These are phyloP conservation scores for Candida tibetensis DNA, from an alignment of 805 yeast species.

Conservation along the genomic window DNA sequence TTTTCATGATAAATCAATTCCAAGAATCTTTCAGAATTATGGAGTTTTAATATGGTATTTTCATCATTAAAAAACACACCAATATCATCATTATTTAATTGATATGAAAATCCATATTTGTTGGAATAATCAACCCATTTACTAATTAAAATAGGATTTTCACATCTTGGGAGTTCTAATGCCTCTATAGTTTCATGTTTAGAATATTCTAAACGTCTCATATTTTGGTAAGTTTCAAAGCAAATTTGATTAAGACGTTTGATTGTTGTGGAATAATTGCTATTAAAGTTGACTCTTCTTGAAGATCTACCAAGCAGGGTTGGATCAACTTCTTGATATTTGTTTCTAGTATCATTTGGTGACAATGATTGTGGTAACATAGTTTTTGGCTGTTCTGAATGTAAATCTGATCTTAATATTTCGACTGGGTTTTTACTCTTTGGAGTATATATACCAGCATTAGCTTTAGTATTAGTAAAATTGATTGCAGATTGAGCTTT, in stretches of 20 bases:
- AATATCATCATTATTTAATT: constrained; percentile 81
- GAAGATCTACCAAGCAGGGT: constrained; percentile 30
- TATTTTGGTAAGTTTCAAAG: constrained; percentile 34
- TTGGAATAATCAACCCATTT: constrained; percentile 98
- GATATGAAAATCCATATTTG: constrained; percentile 93
- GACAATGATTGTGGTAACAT: constrained; percentile 86
- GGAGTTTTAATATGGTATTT: constrained; percentile 71
- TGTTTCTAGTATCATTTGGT: constrained; percentile 86
- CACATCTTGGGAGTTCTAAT: constrained; percentile 40
- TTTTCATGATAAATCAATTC: constrained; percentile 48
- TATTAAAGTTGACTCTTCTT: constrained; percentile 38
- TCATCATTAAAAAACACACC: constrained; percentile 89
- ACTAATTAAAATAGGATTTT: constrained; percentile 71
- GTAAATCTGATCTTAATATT: constrained; percentile 64
- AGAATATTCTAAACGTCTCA: constrained; percentile 43
- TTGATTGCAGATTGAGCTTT: constrained; percentile 63
- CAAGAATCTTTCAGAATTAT: constrained; percentile 63
- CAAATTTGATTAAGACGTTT: constrained; percentile 35
- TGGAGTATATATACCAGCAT: constrained; percentile 59
- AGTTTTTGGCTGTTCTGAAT: constrained; percentile 63
- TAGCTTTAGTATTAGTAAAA: constrained; percentile 62
- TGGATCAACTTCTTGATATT: constrained; percentile 70
- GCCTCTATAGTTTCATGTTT: constrained; percentile 32
- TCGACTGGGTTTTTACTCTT: constrained; percentile 62
- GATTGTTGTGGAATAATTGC: constrained; percentile 38